Evolutionary conservation across 805 yeast genomes (phyloP).

Genomic region (Wickerhamiella sorbophila): DNA sequence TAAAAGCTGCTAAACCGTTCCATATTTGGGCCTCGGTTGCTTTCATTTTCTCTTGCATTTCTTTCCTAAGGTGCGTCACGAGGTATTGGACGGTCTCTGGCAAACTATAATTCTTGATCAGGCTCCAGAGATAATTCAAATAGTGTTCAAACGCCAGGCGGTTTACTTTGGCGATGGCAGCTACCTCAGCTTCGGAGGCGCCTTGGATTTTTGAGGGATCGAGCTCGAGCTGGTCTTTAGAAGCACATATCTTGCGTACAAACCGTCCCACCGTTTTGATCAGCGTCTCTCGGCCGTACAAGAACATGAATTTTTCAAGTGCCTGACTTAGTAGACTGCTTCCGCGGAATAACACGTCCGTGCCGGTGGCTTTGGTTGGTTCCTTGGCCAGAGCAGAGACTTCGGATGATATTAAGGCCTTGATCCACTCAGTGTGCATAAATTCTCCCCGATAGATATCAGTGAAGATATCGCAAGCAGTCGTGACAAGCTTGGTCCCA

Average conservation of each 20-base stretch:
- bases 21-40: slow-evolving; percentile 27
- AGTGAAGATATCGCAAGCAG: slow-evolving; percentile 31
- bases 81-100: slow-evolving; percentile 17
- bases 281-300: slow-evolving; percentile 68
- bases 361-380: slow-evolving; percentile 11
- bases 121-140: slow-evolving; percentile 15
- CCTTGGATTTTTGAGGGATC: slow-evolving; percentile 52
- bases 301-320: slow-evolving; percentile 57
- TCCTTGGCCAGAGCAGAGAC: slow-evolving; percentile 23
- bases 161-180: slow-evolving; percentile 34
- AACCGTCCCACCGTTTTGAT: slow-evolving; percentile 60
- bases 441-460: slow-evolving; percentile 63
- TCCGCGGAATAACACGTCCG: slow-evolving; percentile 66
- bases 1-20: slow-evolving; percentile 68
- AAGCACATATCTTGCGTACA: slow-evolving; percentile 37
- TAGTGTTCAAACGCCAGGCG: slow-evolving; percentile 35
- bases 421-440: slow-evolving; percentile 60
- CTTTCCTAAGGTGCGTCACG: slow-evolving; percentile 10
- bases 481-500: slow-evolving; percentile 6
- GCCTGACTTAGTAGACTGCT: slow-evolving; percentile 72
- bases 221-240: slow-evolving; percentile 49
- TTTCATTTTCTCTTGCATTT: slow-evolving; percentile 6
- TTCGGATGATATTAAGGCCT: slow-evolving; percentile 53
- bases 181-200: slow-evolving; percentile 25
- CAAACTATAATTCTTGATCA: slow-evolving; percentile 12